These are phyloP conservation scores for Crepidotus variabilis DNA, from an alignment of 768 basidiomycete species.

Conservation along the genomic window DNA sequence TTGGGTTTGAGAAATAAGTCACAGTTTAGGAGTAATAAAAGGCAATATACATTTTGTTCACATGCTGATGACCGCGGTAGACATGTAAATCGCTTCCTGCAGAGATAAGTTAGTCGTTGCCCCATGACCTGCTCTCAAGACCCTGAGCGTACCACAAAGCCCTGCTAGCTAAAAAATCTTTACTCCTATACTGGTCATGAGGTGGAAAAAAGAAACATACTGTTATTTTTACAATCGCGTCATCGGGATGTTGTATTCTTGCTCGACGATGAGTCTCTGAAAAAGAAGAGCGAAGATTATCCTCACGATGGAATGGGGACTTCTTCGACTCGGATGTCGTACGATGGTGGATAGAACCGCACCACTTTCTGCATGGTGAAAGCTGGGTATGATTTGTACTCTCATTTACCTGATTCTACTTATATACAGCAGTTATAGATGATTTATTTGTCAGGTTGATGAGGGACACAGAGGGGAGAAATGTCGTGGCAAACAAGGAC, in stretches of 20 bases:
- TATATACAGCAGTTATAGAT: no score
- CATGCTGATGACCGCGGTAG: constrained; percentile 61
- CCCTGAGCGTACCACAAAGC: constrained; percentile 52
- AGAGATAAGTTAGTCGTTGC: neutral
- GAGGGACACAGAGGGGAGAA: no score
- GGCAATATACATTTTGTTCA: constrained; percentile 47
- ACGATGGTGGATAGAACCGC: constrained; percentile 64
- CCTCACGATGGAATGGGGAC: constrained; percentile 54
- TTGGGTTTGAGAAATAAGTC: constrained; percentile 19
- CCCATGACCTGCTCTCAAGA: no score
- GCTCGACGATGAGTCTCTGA: neutral
- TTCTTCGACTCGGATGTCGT: constrained; percentile 67
- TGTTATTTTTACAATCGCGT: constrained; percentile 74
- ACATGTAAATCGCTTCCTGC: constrained; percentile 69
- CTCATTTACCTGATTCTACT: constrained; percentile 20
- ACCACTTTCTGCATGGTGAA: constrained; percentile 38
- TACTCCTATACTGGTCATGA: neutral
- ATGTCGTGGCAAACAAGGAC: no score
- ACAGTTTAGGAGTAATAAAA: neutral
- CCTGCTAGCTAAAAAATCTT: constrained; percentile 47
- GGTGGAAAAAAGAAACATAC: constrained; percentile 28
- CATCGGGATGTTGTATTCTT: constrained; percentile 70
- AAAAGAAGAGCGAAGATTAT: constrained; percentile 1
- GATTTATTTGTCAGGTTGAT: no score
- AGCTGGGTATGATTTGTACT: constrained; percentile 32